Base-by-base conservation (phyloP, 305 asterid species). In the Coffea humblotiana region DNA sequence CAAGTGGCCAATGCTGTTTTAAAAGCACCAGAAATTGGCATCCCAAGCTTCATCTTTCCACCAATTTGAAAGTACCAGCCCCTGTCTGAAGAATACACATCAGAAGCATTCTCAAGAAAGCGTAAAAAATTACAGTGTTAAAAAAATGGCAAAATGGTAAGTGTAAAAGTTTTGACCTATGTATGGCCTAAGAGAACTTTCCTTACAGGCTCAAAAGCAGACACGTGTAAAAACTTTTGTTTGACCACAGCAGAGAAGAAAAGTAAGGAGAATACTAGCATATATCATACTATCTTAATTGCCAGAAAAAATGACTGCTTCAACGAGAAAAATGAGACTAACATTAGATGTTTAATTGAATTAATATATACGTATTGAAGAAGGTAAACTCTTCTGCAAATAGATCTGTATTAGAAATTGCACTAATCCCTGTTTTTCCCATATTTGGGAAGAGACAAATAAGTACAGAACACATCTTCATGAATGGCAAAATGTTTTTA, bases 21-120 rank as follows among this genome's bases (percentile, higher is more conserved):
- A 83, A 93, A 93, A 82, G 90, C 99, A 18, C 73, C 87, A 83
- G 83, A 79, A 82, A 93, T 93, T 49, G 97, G 71, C 97, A 95
- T 88, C 66, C 99, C 99, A 13, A 93, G 90, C 91, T 88, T 95
- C 88, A 91, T 88, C 89, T 74, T 92, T 82, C 96, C 98, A 73
- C 91, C 92, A 79, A 87, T 76, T 89, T 93, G 99, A 84, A 95
- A 95, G 86, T 95, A 93, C 90, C 99, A 93, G 70, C 97, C 99
- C 96, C 99, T 95, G 98, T 91, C 92, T 90, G 90, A 84, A 90
- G 86, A 89, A 75, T 79, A 74, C 89, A 80, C 79, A 78, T 92
- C 77, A 92, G 92, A 90, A 71, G 82, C 78, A 60, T 75, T 83
- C 78, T 64, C 49, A 68, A 7, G 76, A 79, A 49, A 79, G 18